phyloP scores from a whole-genome alignment of 2,329 filamentous ascomycete species.

The Fusarium buxicola region DNA sequence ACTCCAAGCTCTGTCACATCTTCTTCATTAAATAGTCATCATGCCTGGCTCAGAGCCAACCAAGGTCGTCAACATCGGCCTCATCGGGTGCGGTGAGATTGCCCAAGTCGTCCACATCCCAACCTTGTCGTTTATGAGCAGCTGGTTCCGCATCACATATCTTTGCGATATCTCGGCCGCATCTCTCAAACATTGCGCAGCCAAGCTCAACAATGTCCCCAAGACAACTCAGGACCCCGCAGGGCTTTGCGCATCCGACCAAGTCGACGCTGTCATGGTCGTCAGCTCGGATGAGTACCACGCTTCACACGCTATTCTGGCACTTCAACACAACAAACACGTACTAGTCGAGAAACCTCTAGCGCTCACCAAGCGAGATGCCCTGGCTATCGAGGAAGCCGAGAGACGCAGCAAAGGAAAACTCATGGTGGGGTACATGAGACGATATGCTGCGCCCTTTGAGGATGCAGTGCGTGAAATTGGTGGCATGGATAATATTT shows the following conservation, averaged over 20 bases:
- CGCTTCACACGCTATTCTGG: slow-evolving; percentile 61
- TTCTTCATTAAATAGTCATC: background rate
- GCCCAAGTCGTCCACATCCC: slow-evolving; percentile 66
- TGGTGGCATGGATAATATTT: slow-evolving; percentile 61
- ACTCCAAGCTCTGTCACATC: background rate
- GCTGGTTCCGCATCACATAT: slow-evolving; percentile 59
- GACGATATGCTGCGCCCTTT: slow-evolving; percentile 68
- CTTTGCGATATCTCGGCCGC: slow-evolving; percentile 63
- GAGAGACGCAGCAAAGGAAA: slow-evolving; percentile 56
- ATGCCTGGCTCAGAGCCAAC: background rate
- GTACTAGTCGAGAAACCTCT: slow-evolving; percentile 70
- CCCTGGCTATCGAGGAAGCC: slow-evolving; percentile 60
- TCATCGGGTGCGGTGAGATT: slow-evolving; percentile 62
- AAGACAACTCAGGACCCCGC: slow-evolving; percentile 52
- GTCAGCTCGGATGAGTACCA: slow-evolving; percentile 66
- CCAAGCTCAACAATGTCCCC: slow-evolving; percentile 34
- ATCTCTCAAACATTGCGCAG: slow-evolving; percentile 43
- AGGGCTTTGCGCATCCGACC: slow-evolving; percentile 55
- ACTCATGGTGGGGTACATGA: slow-evolving; percentile 70
- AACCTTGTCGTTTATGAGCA: slow-evolving; percentile 57
- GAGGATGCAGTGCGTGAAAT: slow-evolving; percentile 66
- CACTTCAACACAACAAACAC: slow-evolving; percentile 65
- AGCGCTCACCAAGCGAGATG: slow-evolving; percentile 60
- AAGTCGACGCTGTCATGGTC: slow-evolving; percentile 66
- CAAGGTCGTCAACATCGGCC: slow-evolving; percentile 48